Evolutionary conservation across 192 early-diverging fungal genomes (phyloP), one percentile per base, ranked within the genome.

Genomic region (Piromyces sp.): DNA sequence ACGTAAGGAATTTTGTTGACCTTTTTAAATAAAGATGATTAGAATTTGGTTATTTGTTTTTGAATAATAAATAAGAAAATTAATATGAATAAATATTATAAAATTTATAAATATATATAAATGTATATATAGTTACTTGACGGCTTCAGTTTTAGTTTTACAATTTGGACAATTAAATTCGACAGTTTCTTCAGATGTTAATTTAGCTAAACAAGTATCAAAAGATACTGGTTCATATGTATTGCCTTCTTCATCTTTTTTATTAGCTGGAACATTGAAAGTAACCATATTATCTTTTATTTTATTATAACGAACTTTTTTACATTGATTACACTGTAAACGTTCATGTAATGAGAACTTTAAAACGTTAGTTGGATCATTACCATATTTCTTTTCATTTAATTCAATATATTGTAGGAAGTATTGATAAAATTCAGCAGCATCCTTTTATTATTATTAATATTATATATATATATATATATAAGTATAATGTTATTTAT

Each of bases 351-450:
- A 87, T 13, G 80, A 86, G 80, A 96, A 97, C 80, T 95, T 89
- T 86, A 97, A 97, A 5, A 91, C 87, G 22, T 86, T 85, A 22
- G 94, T 94, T 15, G 96, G 95, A 82, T 96, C 93, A 29, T 38
- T 29, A 79, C 79, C 1, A 30, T 86, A 86, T 9, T 88, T 84
- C 42, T 93, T 92, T 82, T 99, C 95, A 51, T 91, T 93, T 80
- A 96, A 90, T 81, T 93, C 88, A 79, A 97, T 86, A 29, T 91
- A 87, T 79, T 93, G 93, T 80, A 90, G 83, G 36, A 97, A 83
- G 81, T 95, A 91, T 83, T 93, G 92, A 81, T 96, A 90, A 83
- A 97, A 99, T 86, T 99, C 98, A 83, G 92, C 95, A 1, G 97
- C 95, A 84, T 99, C 98, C 90, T 86, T 51, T 30, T 26, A 17